Evolutionary conservation across 2,329 filamentous ascomycete species (phyloP), one percentile per base, ranked within the genome.

Genomic region (Cladosporium sp.): DNA sequence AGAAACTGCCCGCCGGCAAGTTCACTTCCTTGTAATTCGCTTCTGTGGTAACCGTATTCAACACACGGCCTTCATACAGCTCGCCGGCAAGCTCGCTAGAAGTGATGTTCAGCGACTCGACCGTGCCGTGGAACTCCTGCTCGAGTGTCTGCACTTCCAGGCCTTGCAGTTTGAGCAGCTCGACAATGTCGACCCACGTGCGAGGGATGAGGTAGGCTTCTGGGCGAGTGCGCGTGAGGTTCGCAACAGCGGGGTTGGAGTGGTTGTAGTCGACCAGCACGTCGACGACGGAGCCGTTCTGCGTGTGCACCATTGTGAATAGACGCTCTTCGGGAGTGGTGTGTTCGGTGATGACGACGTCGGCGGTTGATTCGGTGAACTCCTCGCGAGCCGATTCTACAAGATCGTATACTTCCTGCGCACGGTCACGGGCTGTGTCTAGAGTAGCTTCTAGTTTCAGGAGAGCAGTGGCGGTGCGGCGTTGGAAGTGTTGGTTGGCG

Each of bases 131-230:
- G 65, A 74, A 78, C 0, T 56, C 69, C 16, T 75, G 67, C 3
- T 66, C 11, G 23, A 78, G 57, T 0, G 70, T 74, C 32, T 76
- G 70, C n/a, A 78, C 70, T 43, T 76, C 70, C 1, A 79, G 66
- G 0, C 77, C 77, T n/a, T 72, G 75, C 0, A 74, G 66, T n/a
- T 67, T 58, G 0, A 79, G 69, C 2, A 75, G 73, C 14, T 73
- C 71, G 3, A 73, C 76, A 3, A 79, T 67, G 48, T 77, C 76
- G 6, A 67, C 61, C 76, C 76, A 79, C 0, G 73, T 72, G 28
- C 72, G 72, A 0, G 76, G 75, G 53, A 79, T 77, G 7, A 79
- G 59, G 66, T 79, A 79, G 8, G 73, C 75, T 61, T 73, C 68
- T 16, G 77, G 76, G 21, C 74, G 67, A 1, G 72, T 14, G 23